Base-by-base conservation (phyloP, 495 filamentous ascomycete species). In the Extremus antarcticus region DNA sequence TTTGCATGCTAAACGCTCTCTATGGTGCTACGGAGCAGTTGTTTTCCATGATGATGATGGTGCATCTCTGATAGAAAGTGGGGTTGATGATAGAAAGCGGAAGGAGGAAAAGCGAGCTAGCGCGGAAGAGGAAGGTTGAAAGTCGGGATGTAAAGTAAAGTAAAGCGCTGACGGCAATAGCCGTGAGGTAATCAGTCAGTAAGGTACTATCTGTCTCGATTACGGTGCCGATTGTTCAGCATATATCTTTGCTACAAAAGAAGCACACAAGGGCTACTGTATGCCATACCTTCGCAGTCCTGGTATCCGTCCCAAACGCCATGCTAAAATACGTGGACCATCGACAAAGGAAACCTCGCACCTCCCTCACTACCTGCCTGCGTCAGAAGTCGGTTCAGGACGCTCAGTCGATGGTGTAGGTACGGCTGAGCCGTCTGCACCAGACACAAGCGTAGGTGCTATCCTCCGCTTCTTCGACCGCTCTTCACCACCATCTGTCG, bases 401-500 rank as follows among this genome's bases (percentile, higher is more conserved):
- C 29, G 29, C 29, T 35, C 29, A 35, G 29, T 35, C 29, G 29
- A 13, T 35, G 13, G 7, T 7, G 29, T 35, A 13, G 29, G 13
- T 35, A 4, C 29, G 7, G 29, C 29, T 35, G 29, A 35, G 29
- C 7, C 29, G 13, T 35, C 29, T 35, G 7, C 29, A 13, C 29
- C 29, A 13, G 41, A 45, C 41, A 72, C 64, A 10, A 59, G 59
- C 47, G 70, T 72, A 21, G 70, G 70, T 23, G 68, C 67, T 50
- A 72, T 62, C 51, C 70, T 57, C 57, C 70, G 48, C 66, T 70
- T 71, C 32, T 56, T 63, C 53, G 55, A 54, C 48, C 58, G 51
- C 15, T 48, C 61, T 32, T 63, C 66, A 52, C 59, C 58, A 58
- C 43, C 56, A 35, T 25, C 49, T 3, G 48, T 50, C 8, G 54